Percentiles rank a stretch among this genome's conserved stretches.
phyloP scores from a whole-genome alignment of 2,329 filamentous ascomycete species.

The Ceratocystis variospora region DNA sequence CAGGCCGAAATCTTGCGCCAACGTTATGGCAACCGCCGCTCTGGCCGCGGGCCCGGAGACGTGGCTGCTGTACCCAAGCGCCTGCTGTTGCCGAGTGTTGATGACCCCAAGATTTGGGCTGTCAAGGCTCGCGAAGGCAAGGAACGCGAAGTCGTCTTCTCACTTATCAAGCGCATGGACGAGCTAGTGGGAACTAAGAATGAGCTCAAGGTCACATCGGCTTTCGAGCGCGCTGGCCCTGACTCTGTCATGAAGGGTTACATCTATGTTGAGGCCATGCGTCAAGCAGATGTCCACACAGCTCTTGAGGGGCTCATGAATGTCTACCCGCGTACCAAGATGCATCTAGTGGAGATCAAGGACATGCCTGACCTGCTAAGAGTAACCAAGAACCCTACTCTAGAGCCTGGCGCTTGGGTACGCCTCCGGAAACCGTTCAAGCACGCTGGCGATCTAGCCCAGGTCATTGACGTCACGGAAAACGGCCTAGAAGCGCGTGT shows the following conservation, averaged over 20 bases:
- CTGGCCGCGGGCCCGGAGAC: constrained; percentile 50
- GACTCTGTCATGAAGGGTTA: constrained; percentile 79
- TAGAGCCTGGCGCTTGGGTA: constrained; percentile 84
- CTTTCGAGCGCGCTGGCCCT: constrained; percentile 73
- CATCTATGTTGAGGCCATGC: constrained; percentile 84
- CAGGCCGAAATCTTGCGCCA: constrained; percentile 76
- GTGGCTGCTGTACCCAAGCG: constrained; percentile 70
- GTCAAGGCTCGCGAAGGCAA: constrained; percentile 90
- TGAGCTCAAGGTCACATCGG: constrained; percentile 71
- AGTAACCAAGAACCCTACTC: constrained; percentile 69
- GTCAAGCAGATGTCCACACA: constrained; percentile 71
- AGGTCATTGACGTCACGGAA: constrained; percentile 82
- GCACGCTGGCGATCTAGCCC: constrained; percentile 79
- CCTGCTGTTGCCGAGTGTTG: constrained; percentile 76
- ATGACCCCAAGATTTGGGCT: constrained; percentile 93
- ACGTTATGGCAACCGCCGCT: constrained; percentile 69
- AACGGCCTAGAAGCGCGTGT: constrained; percentile 84
- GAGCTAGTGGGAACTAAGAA: constrained; percentile 67
- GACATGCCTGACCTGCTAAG: constrained; percentile 95
- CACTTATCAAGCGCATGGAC: constrained; percentile 76
- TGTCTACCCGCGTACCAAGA: constrained; percentile 76
- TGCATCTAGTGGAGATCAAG: constrained; percentile 82
- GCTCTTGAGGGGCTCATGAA: constrained; percentile 76
- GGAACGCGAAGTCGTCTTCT: constrained; percentile 78
- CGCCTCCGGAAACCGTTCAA: constrained; percentile 67